These are phyloP conservation scores for Colletotrichum horii DNA, from an alignment of 2,329 filamentous ascomycete species.

Conservation along the genomic window DNA sequence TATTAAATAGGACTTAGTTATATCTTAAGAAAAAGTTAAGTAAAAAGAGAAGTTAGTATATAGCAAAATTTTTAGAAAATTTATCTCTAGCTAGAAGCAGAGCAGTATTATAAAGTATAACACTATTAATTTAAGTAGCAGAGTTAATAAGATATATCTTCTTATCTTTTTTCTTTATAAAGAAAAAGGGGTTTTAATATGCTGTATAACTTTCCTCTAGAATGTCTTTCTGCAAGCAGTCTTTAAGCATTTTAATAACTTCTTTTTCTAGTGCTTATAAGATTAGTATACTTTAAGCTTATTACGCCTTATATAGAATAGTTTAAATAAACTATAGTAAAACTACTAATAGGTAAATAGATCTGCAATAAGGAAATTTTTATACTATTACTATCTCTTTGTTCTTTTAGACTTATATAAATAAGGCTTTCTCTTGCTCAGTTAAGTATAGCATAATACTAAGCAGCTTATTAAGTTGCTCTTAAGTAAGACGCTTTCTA, in stretches of 20 bases:
- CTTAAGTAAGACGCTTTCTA: too few relatives aligned
- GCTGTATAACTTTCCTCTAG: background rate
- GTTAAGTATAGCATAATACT: too few relatives aligned
- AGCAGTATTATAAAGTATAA: too few relatives aligned
- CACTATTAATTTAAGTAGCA: background rate
- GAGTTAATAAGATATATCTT: background rate
- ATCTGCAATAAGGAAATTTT: background rate
- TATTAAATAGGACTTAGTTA: background rate
- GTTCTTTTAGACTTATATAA: background rate
- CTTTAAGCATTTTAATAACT: background rate
- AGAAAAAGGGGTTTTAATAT: background rate
- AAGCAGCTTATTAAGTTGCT: too few relatives aligned
- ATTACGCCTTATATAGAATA: background rate
- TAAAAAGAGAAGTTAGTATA: background rate
- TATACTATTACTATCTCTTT: background rate
- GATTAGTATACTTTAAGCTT: background rate
- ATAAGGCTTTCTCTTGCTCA: background rate
- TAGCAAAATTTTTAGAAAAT: background rate
- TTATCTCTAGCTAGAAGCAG: too few relatives aligned
- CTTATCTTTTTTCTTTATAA: background rate
- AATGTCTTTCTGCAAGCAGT: background rate
- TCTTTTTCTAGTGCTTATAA: background rate
- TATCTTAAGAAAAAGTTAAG: background rate
- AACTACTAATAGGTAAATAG: background rate
- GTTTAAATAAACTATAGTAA: background rate